Base-by-base conservation (phyloP, 208 protist species). In the Crithidia mellificae region DNA sequence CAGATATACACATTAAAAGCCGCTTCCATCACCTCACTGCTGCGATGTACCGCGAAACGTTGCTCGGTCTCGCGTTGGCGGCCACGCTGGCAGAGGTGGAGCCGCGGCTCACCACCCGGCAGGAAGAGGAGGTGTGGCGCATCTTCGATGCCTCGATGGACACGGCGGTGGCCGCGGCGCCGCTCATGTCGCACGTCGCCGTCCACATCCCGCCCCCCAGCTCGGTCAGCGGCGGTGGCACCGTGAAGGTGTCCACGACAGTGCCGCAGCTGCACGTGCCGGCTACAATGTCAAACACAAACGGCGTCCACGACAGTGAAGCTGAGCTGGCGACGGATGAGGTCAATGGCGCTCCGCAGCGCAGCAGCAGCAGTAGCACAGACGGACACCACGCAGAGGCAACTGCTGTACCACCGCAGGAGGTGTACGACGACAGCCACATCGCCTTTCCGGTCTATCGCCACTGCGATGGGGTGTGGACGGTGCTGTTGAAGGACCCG, bases 101-200 rank as follows among this genome's bases (percentile, higher is more conserved):
- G n/a, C 80, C 80, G 22, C 34, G 34, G 27, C 69, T 94, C 20
- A 88, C 62, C 19, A 68, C 85, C 36, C 79, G 74, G 25, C 91
- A 96, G 56, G 79, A 84, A 53, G 75, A 84, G 52, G 66, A 84
- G n/a, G 41, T 96, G 34, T 94, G 88, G 88, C 68, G 75, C n/a
- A 68, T 92, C 22, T 94, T 94, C 62, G 88, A 96, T 56, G 39
- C 56, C 14, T 77, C 82, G 22, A 91, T 96, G 88, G 83, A 91
- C 12, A 69, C 63, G 12, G 59, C 78, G 6, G 69, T 93, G 22
- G 72, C 78, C 27, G 86, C 91, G 62, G 83, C 74, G 2, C 88
- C 91, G 5, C 58, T 85, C 12, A 71, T 80, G 58, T 84, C 83
- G 2, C 73, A 66, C 39, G 77, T 94, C 58, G 43, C 68, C 29